phyloP scores from a whole-genome alignment of 75 land plant species.

The Selaginella moellendorffii region DNA sequence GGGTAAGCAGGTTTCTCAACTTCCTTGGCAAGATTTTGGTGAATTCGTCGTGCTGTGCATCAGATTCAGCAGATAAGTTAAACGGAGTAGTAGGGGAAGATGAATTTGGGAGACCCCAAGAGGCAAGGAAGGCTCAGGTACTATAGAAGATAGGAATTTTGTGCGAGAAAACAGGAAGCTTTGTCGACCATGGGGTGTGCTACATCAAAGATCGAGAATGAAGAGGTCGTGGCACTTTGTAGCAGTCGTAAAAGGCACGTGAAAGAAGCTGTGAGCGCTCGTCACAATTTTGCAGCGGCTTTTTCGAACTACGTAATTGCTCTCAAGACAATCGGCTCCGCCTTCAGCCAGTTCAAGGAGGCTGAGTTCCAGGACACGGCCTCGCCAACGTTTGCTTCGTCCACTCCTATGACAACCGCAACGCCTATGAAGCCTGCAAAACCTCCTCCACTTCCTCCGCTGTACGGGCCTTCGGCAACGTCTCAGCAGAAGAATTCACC shows the following conservation, averaged over 20 bases:
- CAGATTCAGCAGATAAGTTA: too few relatives aligned
- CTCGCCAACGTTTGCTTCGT: background rate
- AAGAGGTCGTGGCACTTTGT: slow-evolving; percentile 1
- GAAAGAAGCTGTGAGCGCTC: background rate
- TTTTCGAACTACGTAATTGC: background rate
- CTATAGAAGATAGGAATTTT: too few relatives aligned
- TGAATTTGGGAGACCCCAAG: too few relatives aligned
- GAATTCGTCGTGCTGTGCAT: too few relatives aligned
- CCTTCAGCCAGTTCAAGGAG: background rate
- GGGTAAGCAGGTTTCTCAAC: too few relatives aligned
- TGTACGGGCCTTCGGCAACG: too few relatives aligned
- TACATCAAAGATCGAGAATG: slow-evolving; percentile 2
- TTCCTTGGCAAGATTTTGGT: too few relatives aligned
- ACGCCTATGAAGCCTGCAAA: background rate
- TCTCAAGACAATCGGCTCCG: background rate
- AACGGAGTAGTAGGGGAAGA: too few relatives aligned
- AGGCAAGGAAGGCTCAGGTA: too few relatives aligned
- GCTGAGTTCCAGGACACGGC: background rate
- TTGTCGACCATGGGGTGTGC: slow-evolving; percentile 2
- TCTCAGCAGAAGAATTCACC: too few relatives aligned
- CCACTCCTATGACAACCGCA: background rate
- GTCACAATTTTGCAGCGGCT: slow-evolving; percentile 1
- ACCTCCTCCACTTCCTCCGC: background rate
- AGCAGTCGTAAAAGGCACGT: background rate
- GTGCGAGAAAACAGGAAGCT: too few relatives aligned